Evolutionary conservation across 345 rosid species (phyloP).

Genomic region (Bruguiera gymnorhiza): DNA sequence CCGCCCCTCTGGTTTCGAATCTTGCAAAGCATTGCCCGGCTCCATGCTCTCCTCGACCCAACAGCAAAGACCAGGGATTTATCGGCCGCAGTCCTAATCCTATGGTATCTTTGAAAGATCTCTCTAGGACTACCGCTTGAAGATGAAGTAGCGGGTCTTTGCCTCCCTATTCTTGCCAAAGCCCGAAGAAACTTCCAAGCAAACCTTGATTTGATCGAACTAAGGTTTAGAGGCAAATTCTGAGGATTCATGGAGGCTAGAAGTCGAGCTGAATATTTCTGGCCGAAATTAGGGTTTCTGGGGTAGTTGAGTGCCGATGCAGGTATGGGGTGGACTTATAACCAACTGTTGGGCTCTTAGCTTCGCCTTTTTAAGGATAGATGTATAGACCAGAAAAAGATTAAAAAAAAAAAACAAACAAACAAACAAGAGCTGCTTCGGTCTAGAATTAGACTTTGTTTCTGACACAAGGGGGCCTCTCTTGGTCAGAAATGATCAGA

Average conservation of each 20-base stretch:
- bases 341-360: no score
- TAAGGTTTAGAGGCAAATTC: not conserved
- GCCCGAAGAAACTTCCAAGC: slow-evolving; percentile 26
- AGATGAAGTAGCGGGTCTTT: not conserved
- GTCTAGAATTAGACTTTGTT: slow-evolving; percentile 27
- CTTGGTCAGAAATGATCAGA: slow-evolving; percentile 6
- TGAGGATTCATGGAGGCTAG: not conserved
- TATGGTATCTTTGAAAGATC: slow-evolving; percentile 7
- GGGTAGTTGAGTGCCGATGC: not conserved
- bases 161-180: slow-evolving; percentile 12
- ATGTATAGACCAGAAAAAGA: no score
- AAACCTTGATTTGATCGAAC: slow-evolving; percentile 18
- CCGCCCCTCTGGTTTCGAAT: slow-evolving; percentile 1
- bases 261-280: not conserved
- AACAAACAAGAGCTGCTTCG: slow-evolving; percentile 5
- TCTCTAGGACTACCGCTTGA: not conserved
- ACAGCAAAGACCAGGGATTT: slow-evolving; percentile 33
- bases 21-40: slow-evolving; percentile 35
- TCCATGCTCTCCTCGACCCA: slow-evolving; percentile 36
- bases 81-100: slow-evolving; percentile 33
- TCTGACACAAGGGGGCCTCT: slow-evolving; percentile 35
- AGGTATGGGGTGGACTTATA: not conserved
- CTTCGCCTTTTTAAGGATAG: no score
- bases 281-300: not conserved
- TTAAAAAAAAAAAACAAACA: not conserved